A percentile compares a stretch with the other conserved stretches of the same genome.
These are phyloP conservation scores for Nicotiana undulata DNA, from an alignment of 257 asterid genomes.

Conservation along the genomic window DNA sequence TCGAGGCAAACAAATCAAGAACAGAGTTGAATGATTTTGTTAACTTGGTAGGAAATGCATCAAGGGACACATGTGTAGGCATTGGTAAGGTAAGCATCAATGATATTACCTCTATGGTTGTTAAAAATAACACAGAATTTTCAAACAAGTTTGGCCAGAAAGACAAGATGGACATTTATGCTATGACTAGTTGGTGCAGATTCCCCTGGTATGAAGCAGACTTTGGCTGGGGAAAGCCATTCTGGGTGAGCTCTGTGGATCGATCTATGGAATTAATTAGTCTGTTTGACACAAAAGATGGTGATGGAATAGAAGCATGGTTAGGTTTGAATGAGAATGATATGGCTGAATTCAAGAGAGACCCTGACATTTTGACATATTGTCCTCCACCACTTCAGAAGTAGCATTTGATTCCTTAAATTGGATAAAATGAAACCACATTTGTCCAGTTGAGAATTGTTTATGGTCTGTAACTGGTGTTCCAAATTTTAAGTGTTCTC, in stretches of 20 bases:
- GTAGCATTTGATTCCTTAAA: background rate
- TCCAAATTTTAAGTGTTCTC: too few relatives aligned
- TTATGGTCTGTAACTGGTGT: too few relatives aligned
- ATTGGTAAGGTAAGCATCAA: background rate
- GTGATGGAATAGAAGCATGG: constrained; percentile 28
- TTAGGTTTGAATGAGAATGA: constrained; percentile 12
- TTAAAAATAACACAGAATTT: background rate
- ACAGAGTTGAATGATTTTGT: background rate
- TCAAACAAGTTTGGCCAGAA: background rate
- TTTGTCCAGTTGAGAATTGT: too few relatives aligned
- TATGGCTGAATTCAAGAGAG: constrained; percentile 12
- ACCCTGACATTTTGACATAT: constrained; percentile 4
- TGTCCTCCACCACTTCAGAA: background rate
- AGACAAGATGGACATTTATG: background rate
- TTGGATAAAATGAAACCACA: background rate
- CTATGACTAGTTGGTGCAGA: constrained; percentile 22
- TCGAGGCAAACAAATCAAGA: background rate
- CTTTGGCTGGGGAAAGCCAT: constrained; percentile 37
- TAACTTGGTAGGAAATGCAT: background rate
- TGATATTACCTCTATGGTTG: background rate
- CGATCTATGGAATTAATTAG: background rate
- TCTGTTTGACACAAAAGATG: background rate
- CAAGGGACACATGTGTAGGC: background rate
- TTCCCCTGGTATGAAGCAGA: constrained; percentile 23
- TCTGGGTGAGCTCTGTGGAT: background rate